A percentile compares a stretch with the other conserved stretches of the same genome.
Conservation (phyloP, 164 flowering plant genomes). For the Magnolia officinalis region DNA sequence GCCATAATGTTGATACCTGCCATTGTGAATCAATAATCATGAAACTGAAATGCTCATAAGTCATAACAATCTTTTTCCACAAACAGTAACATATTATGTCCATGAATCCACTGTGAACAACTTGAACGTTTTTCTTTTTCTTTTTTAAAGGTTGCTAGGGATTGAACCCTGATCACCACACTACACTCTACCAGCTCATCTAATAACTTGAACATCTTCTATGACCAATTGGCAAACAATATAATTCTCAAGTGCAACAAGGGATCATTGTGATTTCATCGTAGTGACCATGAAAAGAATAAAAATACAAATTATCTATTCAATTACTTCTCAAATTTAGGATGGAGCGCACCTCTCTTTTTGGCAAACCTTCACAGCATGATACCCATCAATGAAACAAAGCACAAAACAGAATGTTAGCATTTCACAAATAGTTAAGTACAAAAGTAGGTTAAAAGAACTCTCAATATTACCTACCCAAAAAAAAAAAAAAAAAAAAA, state of each 20-base stretch:
- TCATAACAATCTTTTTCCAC: background rate
- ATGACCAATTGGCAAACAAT: no score
- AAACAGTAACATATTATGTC: background rate
- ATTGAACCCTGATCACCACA: no score
- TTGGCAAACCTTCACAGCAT: slow-evolving; percentile 65
- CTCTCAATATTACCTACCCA: background rate
- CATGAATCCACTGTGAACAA: background rate
- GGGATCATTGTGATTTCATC: background rate
- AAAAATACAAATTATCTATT: background rate
- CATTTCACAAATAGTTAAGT: background rate
- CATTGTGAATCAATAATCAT: slow-evolving; percentile 7
- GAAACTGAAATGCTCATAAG: background rate
- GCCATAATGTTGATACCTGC: slow-evolving; percentile 94
- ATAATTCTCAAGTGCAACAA: no score
- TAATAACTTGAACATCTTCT: no score
- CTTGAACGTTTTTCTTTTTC: no score
- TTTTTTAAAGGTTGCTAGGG: no score
- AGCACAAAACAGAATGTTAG: slow-evolving; percentile 21
- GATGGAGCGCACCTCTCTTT: slow-evolving; percentile 60
- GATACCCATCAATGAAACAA: slow-evolving; percentile 20
- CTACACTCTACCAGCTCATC: no score
- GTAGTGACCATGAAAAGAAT: background rate
- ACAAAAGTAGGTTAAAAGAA: background rate
- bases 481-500: no score
- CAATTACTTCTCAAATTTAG: slow-evolving; percentile 3